Evolutionary conservation across 2,329 filamentous ascomycete species (phyloP), one percentile per base, ranked within the genome.

Genomic region (Trichophyton schoenleinii): DNA sequence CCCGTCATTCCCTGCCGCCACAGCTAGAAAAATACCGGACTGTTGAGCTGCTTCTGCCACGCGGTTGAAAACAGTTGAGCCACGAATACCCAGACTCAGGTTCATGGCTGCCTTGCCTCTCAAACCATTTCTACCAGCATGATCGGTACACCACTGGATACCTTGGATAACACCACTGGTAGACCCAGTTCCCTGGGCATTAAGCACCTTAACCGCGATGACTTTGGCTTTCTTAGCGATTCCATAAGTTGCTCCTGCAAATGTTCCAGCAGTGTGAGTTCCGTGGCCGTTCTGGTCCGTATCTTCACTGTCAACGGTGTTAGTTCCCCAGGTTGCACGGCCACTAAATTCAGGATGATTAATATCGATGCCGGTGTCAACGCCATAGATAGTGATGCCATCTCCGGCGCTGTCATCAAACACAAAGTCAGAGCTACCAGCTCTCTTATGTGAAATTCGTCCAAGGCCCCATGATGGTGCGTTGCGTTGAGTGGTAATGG

Each of bases 121-220:
- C 59, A 66, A 67, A 9, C 66, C 66, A 61, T 72, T 72, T 59
- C 49, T 63, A 38, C 64, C 66, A 55, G 71, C 71, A 63, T 73
- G 67, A 48, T 70, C 69, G 59, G 67, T 69, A 49, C 71, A 71
- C 71, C 70, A 75, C 38, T 72, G 67, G 68, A 82, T 80, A 20
- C 79, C 81, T 22, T 74, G 70, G 63, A 83, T 74, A 63, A 80
- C 78, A 66, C 75, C 74, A 31, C 73, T 71, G 52, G 72, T 74
- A 22, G 72, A 76, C 31, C 80, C 80, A 52, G 73, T 72, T 52
- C 78, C 77, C 13, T 76, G 68, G 25, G 71, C 72, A 57, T 75
- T 75, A 18, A 80, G 73, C 63, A 72, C 79, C 69, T 80, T 81
- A 61, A 83, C 77, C 52, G 78, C 79, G 46, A 75, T 65, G 22